phyloP scores from a whole-genome alignment of 176 grass and related monocot genomes.

The Microstegium vimineum region DNA sequence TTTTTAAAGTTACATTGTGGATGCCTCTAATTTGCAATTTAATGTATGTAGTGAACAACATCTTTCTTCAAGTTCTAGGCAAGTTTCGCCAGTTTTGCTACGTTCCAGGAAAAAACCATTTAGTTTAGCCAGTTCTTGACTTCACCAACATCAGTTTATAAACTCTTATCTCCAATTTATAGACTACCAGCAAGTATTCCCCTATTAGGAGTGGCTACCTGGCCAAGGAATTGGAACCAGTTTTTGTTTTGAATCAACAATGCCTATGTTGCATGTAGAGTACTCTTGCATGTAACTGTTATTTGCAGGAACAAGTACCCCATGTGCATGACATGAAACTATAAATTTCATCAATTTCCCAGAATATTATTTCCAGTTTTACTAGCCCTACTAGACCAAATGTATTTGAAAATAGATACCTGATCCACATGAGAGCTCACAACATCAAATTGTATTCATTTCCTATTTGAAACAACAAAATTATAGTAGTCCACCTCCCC shows the following conservation, averaged over 20 bases:
- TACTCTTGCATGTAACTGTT: conserved; percentile 3
- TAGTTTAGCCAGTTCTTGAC: background rate
- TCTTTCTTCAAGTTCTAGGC: background rate
- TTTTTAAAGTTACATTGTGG: background rate
- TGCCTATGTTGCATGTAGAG: no score
- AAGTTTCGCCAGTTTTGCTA: background rate
- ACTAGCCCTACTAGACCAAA: background rate
- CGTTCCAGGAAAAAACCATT: background rate
- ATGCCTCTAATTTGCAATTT: background rate
- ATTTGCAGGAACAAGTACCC: background rate
- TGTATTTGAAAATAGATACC: conserved; percentile 21
- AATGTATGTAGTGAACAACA: background rate
- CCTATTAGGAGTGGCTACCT: background rate
- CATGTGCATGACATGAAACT: background rate
- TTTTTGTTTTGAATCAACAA: conserved; percentile 3
- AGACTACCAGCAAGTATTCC: background rate
- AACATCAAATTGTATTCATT: conserved; percentile 26
- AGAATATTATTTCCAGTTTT: background rate
- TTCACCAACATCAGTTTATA: background rate
- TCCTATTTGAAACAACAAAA: conserved; percentile 54
- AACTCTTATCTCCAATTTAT: background rate
- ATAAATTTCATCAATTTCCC: background rate
- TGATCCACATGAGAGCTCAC: background rate
- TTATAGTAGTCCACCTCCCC: conserved; percentile 73
- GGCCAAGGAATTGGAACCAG: background rate